Percentiles rank a stretch among this genome's conserved stretches.
Evolutionary conservation across 2,329 filamentous ascomycete genomes (phyloP).

Genomic region (Lachnellula subtilissima): DNA sequence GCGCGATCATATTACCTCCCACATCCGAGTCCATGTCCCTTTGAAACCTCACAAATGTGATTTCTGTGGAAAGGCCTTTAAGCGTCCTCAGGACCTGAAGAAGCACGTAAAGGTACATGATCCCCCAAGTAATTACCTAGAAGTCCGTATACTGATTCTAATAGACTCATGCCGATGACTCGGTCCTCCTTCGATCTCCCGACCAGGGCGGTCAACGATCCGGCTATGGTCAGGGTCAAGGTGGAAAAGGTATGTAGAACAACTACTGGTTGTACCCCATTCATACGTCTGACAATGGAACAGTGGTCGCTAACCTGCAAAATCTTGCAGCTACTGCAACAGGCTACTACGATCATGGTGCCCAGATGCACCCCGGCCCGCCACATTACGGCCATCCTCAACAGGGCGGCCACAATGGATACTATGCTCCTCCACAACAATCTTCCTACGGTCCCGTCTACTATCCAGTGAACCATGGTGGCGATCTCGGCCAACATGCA

Average conservation of each 20-base stretch:
- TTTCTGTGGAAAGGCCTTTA: conserved; percentile 98
- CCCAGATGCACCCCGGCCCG: conserved; percentile 55
- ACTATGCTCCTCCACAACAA: conserved; percentile 49
- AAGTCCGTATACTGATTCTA: conserved; percentile 20
- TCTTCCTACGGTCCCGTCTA: conserved; percentile 68
- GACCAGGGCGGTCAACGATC: conserved; percentile 28
- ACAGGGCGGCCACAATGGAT: conserved; percentile 46
- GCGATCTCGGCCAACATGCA: conserved; percentile 60
- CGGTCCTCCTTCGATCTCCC: conserved; percentile 53
- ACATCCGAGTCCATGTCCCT: conserved; percentile 97
- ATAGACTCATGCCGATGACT: conserved; percentile 89
- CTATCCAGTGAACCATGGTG: conserved; percentile 64
- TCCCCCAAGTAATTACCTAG: neutral
- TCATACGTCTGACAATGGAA: conserved; percentile 25
- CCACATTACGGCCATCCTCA: conserved; percentile 50
- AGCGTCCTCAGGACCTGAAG: conserved; percentile 97
- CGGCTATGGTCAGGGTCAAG: conserved; percentile 55
- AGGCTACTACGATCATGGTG: conserved; percentile 57
- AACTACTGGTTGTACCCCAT: conserved; percentile 22
- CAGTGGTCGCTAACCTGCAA: conserved; percentile 32
- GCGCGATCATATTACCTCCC: conserved; percentile 97
- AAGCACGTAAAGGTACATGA: conserved; percentile 82
- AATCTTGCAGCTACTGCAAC: conserved; percentile 28
- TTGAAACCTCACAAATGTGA: conserved; percentile 99
- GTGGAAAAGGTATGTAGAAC: conserved; percentile 30